phyloP scores from a whole-genome alignment of 1,284 basidiomycete species.

The Ustilago esculenta region DNA sequence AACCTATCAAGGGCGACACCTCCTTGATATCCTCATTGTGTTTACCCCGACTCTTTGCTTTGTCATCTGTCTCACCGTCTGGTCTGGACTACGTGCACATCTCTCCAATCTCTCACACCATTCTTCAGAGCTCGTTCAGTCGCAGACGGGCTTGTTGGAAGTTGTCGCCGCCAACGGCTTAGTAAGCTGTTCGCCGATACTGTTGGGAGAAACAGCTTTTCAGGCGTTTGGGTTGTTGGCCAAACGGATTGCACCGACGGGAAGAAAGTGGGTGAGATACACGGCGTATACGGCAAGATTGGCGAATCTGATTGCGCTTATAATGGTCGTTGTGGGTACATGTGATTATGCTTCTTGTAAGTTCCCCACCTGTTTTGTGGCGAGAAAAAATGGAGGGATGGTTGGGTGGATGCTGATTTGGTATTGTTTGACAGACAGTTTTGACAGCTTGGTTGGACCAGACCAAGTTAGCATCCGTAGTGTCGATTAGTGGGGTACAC shows the following conservation, averaged over 20 bases:
- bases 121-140: background rate
- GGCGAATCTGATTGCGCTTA: constrained; percentile 23
- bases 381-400: no score
- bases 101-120: constrained; percentile 10
- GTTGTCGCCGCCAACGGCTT: constrained; percentile 24
- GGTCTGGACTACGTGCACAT: constrained; percentile 16
- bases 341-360: constrained; percentile 32
- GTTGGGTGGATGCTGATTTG: background rate
- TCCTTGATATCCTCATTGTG: constrained; percentile 12
- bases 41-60: constrained; percentile 27
- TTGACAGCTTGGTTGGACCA: constrained; percentile 18
- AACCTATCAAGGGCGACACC: constrained; percentile 5
- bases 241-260: constrained; percentile 13
- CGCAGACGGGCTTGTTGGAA: constrained; percentile 6
- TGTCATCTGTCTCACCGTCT: constrained; percentile 17
- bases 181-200: constrained; percentile 23
- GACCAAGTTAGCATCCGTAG: constrained; percentile 1
- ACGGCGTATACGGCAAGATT: constrained; percentile 13
- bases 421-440: background rate
- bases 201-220: constrained; percentile 26
- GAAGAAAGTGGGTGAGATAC: constrained; percentile 16
- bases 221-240: constrained; percentile 35
- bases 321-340: constrained; percentile 26
- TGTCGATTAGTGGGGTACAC: background rate
- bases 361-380: no score